phyloP scores from a whole-genome alignment of 805 yeast genomes.

The Diddensiella caesifluorescens region DNA sequence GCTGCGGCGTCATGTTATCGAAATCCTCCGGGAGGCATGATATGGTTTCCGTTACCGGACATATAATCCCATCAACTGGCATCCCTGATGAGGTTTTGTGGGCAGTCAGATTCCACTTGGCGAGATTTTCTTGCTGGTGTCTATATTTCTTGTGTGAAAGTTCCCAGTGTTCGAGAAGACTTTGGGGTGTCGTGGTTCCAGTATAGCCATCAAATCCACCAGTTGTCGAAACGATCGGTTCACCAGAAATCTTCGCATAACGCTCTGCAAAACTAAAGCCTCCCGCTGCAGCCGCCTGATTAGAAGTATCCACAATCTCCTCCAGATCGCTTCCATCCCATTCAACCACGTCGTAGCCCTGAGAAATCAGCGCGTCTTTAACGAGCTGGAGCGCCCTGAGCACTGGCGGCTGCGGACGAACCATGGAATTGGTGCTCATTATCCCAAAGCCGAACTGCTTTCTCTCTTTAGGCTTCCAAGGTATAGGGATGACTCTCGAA shows the following conservation, averaged over 20 bases:
- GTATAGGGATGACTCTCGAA: constrained; percentile 11
- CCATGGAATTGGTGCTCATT: constrained; percentile 35
- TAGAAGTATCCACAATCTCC: constrained; percentile 59
- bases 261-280: constrained; percentile 48
- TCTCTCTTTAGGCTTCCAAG: constrained; percentile 9
- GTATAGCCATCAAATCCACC: constrained; percentile 44
- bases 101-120: constrained; percentile 4
- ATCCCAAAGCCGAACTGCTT: constrained; percentile 10
- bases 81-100: constrained; percentile 34
- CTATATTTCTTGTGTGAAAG: constrained; percentile 1
- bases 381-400: constrained; percentile 40
- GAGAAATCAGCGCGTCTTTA: constrained; percentile 19
- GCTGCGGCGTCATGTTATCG: constrained; percentile 25
- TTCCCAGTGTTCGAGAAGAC: constrained; percentile 13
- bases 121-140: constrained; percentile 4
- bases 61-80: constrained; percentile 23
- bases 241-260: constrained; percentile 38
- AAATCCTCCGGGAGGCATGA: constrained; percentile 34
- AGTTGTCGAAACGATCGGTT: constrained; percentile 46
- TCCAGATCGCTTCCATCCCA: constrained; percentile 25
- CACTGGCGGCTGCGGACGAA: constrained; percentile 48
- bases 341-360: constrained; percentile 24
- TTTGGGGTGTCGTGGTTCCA: constrained; percentile 13
- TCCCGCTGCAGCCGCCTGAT: constrained; percentile 46
- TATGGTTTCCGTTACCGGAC: constrained; percentile 47